Conservation (phyloP, 2,329 filamentous ascomycete genomes). For the Ceratocystis alfenasii region DNA sequence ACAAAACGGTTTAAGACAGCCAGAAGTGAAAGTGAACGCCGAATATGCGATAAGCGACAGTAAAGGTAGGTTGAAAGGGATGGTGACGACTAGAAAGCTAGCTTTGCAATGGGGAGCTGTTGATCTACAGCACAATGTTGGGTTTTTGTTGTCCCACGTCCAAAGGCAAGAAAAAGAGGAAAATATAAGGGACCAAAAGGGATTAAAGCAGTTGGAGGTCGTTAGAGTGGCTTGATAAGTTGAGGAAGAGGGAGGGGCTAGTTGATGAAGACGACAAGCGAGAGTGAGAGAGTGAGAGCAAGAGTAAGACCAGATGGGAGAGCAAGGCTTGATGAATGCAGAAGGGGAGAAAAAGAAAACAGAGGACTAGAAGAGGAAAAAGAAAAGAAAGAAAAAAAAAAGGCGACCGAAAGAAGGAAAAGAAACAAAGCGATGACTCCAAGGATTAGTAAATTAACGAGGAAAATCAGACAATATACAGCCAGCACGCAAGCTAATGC, state of each 20-base stretch:
- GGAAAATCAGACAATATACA: conserved; percentile 18
- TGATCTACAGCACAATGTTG: neutral
- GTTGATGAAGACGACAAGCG: neutral
- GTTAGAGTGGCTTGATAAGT: neutral
- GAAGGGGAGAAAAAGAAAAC: neutral
- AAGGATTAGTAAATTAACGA: conserved; percentile 6
- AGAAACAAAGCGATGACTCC: conserved; percentile 10
- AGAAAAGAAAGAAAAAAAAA: neutral
- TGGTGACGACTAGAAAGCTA: neutral
- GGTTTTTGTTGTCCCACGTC: neutral
- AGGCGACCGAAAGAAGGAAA: conserved; percentile 13
- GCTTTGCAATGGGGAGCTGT: neutral
- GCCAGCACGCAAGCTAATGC: conserved; percentile 15
- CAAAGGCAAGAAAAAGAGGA: neutral
- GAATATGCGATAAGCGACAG: neutral
- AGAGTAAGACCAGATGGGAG: neutral
- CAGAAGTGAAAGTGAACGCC: neutral
- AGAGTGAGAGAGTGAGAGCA: neutral
- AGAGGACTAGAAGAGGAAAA: neutral
- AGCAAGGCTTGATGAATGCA: neutral
- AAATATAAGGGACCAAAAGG: conserved; percentile 7
- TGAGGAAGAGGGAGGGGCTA: neutral
- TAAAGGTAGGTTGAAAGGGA: neutral
- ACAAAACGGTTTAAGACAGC: neutral
- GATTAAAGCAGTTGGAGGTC: conserved; percentile 3